Percentiles rank a stretch among this genome's conserved stretches.
Evolutionary conservation across 345 rosid genomes (phyloP).

Genomic region (Ceriops zippeliana): DNA sequence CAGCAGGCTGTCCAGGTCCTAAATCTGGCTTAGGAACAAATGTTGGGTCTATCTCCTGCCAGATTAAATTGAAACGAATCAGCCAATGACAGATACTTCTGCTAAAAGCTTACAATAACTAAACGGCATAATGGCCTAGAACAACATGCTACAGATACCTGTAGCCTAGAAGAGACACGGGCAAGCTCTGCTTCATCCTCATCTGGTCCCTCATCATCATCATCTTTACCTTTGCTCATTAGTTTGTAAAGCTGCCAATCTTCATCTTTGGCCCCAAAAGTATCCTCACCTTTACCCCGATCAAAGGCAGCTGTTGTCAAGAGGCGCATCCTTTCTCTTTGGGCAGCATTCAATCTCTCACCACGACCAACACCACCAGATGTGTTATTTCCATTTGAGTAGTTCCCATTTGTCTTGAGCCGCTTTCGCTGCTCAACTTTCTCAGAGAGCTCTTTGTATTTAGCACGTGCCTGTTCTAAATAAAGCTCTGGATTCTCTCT

Average conservation of each 20-base stretch:
- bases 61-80: background rate
- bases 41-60: slow-evolving; percentile 74
- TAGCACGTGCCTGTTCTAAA: slow-evolving; percentile 60
- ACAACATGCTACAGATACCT: slow-evolving; percentile 28
- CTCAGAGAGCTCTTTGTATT: slow-evolving; percentile 73
- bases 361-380: slow-evolving; percentile 88
- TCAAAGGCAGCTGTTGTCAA: slow-evolving; percentile 95
- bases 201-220: slow-evolving; percentile 67
- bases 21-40: slow-evolving; percentile 62
- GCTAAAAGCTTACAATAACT: no score
- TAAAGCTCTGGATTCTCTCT: slow-evolving; percentile 90
- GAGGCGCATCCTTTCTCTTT: slow-evolving; percentile 92
- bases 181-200: slow-evolving; percentile 69
- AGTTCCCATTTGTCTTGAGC: slow-evolving; percentile 68
- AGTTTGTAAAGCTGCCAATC: slow-evolving; percentile 96
- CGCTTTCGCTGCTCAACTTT: slow-evolving; percentile 85
- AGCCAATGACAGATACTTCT: background rate
- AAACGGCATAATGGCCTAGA: no score
- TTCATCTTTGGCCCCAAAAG: slow-evolving; percentile 88
- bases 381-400: slow-evolving; percentile 61
- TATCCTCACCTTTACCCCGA: slow-evolving; percentile 94
- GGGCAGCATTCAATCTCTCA: slow-evolving; percentile 94
- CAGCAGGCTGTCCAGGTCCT: slow-evolving; percentile 45
- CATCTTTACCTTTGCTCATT: slow-evolving; percentile 87
- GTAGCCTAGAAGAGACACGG: slow-evolving; percentile 70